Percentiles rank a stretch among this genome's conserved stretches.
phyloP scores from a whole-genome alignment of 2,329 filamentous ascomycete species.

The Metarhizium anisopliae region DNA sequence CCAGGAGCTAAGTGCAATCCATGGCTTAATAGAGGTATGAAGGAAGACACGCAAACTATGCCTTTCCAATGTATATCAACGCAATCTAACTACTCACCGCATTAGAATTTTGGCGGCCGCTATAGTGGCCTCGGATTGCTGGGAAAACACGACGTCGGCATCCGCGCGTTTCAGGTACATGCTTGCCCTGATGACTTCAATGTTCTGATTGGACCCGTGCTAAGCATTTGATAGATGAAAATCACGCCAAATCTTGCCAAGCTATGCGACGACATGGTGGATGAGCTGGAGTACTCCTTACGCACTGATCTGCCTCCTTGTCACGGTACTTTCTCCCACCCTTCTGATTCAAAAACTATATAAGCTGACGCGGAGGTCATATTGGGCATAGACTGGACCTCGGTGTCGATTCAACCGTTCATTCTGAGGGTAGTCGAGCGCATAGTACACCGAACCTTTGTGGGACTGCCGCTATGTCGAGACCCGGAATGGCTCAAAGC shows the following conservation, averaged over 20 bases:
- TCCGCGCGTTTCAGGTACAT: constrained; percentile 7
- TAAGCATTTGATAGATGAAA: constrained; percentile 1
- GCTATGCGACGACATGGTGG: constrained; percentile 5
- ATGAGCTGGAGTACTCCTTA: constrained; percentile 6
- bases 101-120: constrained; percentile 8
- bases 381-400: constrained; percentile 4
- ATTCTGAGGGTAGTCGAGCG: constrained; percentile 2
- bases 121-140: constrained; percentile 8
- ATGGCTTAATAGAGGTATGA: constrained; percentile 6
- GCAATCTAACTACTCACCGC: neutral
- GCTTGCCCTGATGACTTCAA: neutral
- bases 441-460: constrained; percentile 6
- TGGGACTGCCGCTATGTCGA: constrained; percentile 6
- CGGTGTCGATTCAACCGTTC: constrained; percentile 3
- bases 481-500: constrained; percentile 5
- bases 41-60: neutral
- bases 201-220: neutral
- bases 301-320: constrained; percentile 3
- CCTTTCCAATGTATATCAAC: neutral
- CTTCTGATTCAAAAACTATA: neutral
- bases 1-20: constrained; percentile 5
- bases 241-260: constrained; percentile 7
- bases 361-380: neutral
- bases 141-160: constrained; percentile 6
- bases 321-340: constrained; percentile 1